phyloP scores from a whole-genome alignment of 2,329 filamentous ascomycete genomes.

The Clarireedia hainanense region DNA sequence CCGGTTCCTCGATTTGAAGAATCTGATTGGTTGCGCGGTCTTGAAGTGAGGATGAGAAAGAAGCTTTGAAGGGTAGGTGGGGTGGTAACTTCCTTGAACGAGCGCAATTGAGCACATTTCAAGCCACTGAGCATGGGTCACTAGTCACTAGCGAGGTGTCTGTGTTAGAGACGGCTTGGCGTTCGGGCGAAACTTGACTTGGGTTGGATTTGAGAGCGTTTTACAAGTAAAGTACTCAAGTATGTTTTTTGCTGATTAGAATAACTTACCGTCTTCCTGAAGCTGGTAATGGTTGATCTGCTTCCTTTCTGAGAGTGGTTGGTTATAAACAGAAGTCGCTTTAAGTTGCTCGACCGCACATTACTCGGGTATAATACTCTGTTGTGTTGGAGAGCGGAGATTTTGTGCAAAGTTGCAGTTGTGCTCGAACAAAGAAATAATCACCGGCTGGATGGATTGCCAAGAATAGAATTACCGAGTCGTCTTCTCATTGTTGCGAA shows the following conservation, averaged over 20 bases:
- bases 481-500: no score
- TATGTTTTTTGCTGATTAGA: background rate
- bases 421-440: background rate
- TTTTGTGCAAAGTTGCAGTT: background rate
- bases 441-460: background rate
- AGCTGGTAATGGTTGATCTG: no score
- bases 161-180: background rate
- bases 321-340: background rate
- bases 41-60: background rate
- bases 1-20: no score
- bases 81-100: background rate
- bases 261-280: no score
- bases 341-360: background rate
- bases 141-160: background rate
- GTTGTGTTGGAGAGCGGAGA: background rate
- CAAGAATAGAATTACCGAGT: background rate
- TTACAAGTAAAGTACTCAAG: no score
- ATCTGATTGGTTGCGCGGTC: background rate
- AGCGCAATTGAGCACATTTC: slow-evolving; percentile 13
- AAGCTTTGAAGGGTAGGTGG: background rate
- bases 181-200: background rate
- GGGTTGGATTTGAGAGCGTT: no score
- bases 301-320: no score
- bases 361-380: background rate
- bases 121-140: slow-evolving; percentile 3